Conservation (phyloP, 2,329 filamentous ascomycete species). For the Scolecobasidium constrictum region DNA sequence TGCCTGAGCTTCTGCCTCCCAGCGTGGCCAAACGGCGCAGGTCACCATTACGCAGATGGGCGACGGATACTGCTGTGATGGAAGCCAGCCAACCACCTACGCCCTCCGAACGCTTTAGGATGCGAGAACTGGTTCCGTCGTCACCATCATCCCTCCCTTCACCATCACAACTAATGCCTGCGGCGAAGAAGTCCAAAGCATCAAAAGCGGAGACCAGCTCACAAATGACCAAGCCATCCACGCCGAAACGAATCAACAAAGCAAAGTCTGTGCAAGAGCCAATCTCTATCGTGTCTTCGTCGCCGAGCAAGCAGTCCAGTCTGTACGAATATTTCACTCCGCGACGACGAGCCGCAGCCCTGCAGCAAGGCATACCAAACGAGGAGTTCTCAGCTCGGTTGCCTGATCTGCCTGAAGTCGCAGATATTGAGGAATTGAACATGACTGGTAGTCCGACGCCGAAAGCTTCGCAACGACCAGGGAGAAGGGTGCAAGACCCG, state of each 20-base stretch:
- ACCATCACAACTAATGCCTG: constrained; percentile 4
- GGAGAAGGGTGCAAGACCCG: no score
- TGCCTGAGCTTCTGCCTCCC: no score
- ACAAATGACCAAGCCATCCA: constrained; percentile 1
- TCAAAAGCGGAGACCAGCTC: neutral
- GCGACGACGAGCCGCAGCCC: neutral
- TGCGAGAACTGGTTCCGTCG: no score
- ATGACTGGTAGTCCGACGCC: no score
- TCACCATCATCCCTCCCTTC: constrained; percentile 4
- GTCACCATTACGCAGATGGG: neutral
- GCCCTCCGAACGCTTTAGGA: no score
- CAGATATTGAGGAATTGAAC: no score
- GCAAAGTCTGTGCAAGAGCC: neutral
- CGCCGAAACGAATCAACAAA: neutral
- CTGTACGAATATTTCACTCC: constrained; percentile 6
- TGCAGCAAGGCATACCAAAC: no score
- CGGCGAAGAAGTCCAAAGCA: neutral
- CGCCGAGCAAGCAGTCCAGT: constrained; percentile 2
- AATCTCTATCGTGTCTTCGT: constrained; percentile 1
- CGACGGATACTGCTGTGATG: constrained; percentile 4
- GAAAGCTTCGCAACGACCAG: no score
- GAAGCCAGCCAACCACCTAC: no score
- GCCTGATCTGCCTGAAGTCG: no score
- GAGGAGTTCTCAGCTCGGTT: no score
- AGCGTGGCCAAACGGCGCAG: neutral